Conservation (phyloP, 1,284 basidiomycete species). For the Heterobasidion parviporum region DNA sequence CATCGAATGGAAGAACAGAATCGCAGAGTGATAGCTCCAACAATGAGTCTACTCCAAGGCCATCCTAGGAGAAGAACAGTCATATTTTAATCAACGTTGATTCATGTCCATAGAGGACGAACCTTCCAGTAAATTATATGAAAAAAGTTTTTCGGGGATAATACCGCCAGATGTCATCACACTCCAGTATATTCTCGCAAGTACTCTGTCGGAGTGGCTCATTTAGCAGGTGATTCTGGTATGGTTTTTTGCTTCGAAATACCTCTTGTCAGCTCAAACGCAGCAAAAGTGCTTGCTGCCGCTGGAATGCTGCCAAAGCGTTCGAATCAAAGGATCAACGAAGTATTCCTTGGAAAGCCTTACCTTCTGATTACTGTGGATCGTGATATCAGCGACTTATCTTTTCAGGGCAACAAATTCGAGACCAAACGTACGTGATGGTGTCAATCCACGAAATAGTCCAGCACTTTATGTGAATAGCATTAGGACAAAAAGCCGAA, state of each 20-base stretch:
- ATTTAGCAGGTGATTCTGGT: background rate
- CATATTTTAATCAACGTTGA: too few species aligned
- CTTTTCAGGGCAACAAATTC: background rate
- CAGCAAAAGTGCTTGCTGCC: conserved; percentile 87
- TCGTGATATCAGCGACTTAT: background rate
- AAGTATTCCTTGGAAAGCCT: background rate
- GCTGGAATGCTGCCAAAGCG: conserved; percentile 67
- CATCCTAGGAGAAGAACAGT: too few species aligned
- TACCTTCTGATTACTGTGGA: conserved; percentile 51
- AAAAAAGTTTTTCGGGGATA: too few species aligned
- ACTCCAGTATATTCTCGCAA: conserved; percentile 8
- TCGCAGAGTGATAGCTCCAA: too few species aligned
- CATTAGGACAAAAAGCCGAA: background rate
- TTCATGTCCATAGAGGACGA: too few species aligned
- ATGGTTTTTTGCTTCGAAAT: background rate
- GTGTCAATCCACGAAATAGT: conserved; percentile 66
- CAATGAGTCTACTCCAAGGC: too few species aligned
- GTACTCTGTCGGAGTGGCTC: conserved; percentile 5
- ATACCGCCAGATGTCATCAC: too few species aligned
- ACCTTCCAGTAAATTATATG: too few species aligned
- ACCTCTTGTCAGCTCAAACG: conserved; percentile 83
- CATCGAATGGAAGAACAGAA: too few species aligned
- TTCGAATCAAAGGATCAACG: background rate
- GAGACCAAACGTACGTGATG: conserved; percentile 43
- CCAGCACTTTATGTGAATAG: conserved; percentile 31